Evolutionary conservation across 2,329 filamentous ascomycete species (phyloP).

Genomic region (Aspergillus awamori): DNA sequence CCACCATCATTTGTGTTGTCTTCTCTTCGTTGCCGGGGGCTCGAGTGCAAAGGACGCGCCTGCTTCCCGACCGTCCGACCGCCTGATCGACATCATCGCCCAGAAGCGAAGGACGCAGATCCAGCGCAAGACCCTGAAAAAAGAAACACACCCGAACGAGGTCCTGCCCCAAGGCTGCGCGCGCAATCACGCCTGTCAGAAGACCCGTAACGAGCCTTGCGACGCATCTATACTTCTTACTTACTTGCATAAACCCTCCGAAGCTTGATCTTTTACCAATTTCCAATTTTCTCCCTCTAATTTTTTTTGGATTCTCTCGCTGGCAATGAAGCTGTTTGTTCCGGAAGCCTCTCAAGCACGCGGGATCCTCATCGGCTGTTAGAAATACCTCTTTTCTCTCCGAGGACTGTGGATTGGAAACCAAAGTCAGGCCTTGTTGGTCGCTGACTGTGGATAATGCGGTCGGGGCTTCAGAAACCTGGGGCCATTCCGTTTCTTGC

Average conservation of each 20-base stretch:
- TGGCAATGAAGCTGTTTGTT: slow-evolving; percentile 22
- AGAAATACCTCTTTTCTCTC: slow-evolving; percentile 1
- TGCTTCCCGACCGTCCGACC: slow-evolving; percentile 15
- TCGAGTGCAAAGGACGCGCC: slow-evolving; percentile 7
- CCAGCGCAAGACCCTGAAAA: slow-evolving; percentile 10
- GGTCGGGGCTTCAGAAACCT: slow-evolving; percentile 38
- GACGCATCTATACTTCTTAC: background rate
- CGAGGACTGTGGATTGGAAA: slow-evolving; percentile 7
- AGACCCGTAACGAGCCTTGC: background rate
- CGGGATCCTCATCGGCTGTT: slow-evolving; percentile 12
- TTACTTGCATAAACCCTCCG: slow-evolving; percentile 8
- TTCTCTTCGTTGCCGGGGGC: slow-evolving; percentile 13
- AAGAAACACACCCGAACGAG: background rate
- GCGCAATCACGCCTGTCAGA: background rate
- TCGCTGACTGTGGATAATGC: slow-evolving; percentile 34
- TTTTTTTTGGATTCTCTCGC: background rate
- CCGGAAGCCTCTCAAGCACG: slow-evolving; percentile 12
- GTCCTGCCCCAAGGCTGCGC: background rate
- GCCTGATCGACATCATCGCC: slow-evolving; percentile 8
- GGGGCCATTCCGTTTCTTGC: slow-evolving; percentile 39
- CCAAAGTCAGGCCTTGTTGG: slow-evolving; percentile 9
- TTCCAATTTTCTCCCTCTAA: background rate
- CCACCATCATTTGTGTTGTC: slow-evolving; percentile 12
- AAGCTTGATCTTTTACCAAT: slow-evolving; percentile 1
- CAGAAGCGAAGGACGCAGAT: slow-evolving; percentile 4